phyloP scores from a whole-genome alignment of 2,329 filamentous ascomycete genomes.

The Davidsoniella neocaledoniae region DNA sequence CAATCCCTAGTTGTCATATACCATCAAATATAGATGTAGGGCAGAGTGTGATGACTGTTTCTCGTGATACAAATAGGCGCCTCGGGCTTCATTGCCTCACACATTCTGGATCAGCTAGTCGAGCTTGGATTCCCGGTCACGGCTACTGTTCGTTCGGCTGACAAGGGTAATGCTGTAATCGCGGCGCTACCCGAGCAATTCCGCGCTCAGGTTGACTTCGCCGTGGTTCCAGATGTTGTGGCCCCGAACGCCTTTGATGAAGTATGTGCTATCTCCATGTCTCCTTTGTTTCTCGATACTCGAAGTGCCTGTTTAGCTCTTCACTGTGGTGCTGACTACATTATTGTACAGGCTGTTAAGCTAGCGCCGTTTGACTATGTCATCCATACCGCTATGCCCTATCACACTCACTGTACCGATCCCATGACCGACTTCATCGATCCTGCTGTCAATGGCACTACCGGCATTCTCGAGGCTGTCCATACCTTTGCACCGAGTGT shows the following conservation, averaged over 20 bases:
- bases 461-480: conserved; percentile 31
- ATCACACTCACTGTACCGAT: conserved; percentile 47
- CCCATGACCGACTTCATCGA: conserved; percentile 31
- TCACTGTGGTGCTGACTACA: background rate
- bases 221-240: conserved; percentile 57
- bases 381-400: conserved; percentile 59
- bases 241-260: conserved; percentile 51
- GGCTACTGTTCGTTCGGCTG: conserved; percentile 16
- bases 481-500: conserved; percentile 31
- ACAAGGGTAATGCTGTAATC: conserved; percentile 29
- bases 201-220: conserved; percentile 21
- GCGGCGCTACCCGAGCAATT: conserved; percentile 20
- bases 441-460: conserved; percentile 37
- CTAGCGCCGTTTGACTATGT: conserved; percentile 49
- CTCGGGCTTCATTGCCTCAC: conserved; percentile 37
- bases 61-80: conserved; percentile 22
- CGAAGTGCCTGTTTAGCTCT: conserved; percentile 13
- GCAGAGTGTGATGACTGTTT: too few species aligned
- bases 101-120: conserved; percentile 31
- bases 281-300: conserved; percentile 21
- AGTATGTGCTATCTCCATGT: conserved; percentile 14
- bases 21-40: too few species aligned
- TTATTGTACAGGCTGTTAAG: background rate
- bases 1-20: too few species aligned
- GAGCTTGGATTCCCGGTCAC: conserved; percentile 11